Conservation (phyloP, 257 asterid genomes). For the Prunella vulgaris region DNA sequence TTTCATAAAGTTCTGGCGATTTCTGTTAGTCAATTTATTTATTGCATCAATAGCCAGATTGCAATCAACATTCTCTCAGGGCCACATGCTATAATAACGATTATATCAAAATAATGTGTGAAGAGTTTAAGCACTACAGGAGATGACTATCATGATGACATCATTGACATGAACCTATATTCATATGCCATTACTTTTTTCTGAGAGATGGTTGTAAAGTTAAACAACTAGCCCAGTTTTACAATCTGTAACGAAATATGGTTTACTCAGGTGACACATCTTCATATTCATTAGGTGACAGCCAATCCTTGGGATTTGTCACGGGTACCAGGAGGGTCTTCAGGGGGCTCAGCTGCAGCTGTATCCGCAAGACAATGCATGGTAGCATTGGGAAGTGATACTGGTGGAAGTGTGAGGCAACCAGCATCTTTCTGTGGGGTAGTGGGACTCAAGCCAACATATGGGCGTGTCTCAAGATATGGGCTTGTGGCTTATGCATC, state of each 20-base stretch:
- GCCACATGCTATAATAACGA: background rate
- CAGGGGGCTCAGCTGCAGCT: conserved; percentile 98
- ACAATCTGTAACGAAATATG: conserved; percentile 42
- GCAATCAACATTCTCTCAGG: background rate
- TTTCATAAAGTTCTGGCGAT: background rate
- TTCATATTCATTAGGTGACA: conserved; percentile 83
- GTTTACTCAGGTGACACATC: conserved; percentile 79
- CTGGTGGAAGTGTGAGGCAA: conserved; percentile 99
- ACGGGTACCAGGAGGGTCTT: conserved; percentile 98
- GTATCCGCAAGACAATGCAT: conserved; percentile 96
- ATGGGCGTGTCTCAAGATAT: conserved; percentile 96
- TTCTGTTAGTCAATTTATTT: background rate
- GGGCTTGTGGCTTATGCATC: conserved; percentile 99
- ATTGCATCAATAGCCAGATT: background rate
- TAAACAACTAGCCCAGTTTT: conserved; percentile 10
- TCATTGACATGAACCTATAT: background rate
- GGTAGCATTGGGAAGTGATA: conserved; percentile 93
- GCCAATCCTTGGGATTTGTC: conserved; percentile 98
- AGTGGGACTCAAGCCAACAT: conserved; percentile 93
- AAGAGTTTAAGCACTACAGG: background rate
- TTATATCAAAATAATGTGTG: background rate
- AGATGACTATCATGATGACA: background rate
- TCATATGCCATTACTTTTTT: background rate
- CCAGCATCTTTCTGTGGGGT: conserved; percentile 98
- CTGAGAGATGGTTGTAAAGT: conserved; percentile 2